Base-by-base conservation (phyloP, 257 asterid species). In the Petunia secreta region DNA sequence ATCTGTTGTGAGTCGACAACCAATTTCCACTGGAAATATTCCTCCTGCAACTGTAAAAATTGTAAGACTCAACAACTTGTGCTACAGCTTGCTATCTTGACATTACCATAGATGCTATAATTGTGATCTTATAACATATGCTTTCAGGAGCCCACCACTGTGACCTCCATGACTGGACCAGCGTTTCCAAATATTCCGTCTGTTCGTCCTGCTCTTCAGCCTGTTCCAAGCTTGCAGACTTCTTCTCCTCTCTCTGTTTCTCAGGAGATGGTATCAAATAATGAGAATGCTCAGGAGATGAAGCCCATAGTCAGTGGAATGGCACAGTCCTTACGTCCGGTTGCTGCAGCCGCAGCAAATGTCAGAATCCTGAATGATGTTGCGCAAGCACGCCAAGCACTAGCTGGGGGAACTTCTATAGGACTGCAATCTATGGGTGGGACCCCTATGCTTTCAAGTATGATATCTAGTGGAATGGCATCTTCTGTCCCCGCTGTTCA, bases 41-140 rank as follows among this genome's bases (percentile, higher is more conserved):
- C 92, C 92, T 52, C 86, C 98, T 68, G 93, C 97, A 54, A 90
- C 90, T 81, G 95, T 96, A 80, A 96, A 96, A 94, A 89, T 94
- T 90, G 99, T 95, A 88, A 87, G 90, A 71, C 83, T 78, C 73
- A 46, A 57, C 63, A 25, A 71, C 83, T 65, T 13, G 82, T 79
- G 81, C 36, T 0, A 63, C 59, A 46, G 76, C 55, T 65, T 48
- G 41, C 68, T 81, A 62, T 44, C 52, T 60, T 9, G 13, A 69
- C 55, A 63, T 67, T 71, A 39, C 52, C 25, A 37, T 71, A 25
- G 44, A 48, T 71, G 60, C 77, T 60, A 52, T 25, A 25, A 25
- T 25, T 25, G 25, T 80, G 66, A 44, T 68, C 80, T 63, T 79
- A 44, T 79, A 15, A 48, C 63, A 59, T 83, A 40, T 59, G 71